These are phyloP conservation scores for Saxispiralis lemnorum DNA, from an alignment of 495 filamentous ascomycete genomes.

Conservation along the genomic window DNA sequence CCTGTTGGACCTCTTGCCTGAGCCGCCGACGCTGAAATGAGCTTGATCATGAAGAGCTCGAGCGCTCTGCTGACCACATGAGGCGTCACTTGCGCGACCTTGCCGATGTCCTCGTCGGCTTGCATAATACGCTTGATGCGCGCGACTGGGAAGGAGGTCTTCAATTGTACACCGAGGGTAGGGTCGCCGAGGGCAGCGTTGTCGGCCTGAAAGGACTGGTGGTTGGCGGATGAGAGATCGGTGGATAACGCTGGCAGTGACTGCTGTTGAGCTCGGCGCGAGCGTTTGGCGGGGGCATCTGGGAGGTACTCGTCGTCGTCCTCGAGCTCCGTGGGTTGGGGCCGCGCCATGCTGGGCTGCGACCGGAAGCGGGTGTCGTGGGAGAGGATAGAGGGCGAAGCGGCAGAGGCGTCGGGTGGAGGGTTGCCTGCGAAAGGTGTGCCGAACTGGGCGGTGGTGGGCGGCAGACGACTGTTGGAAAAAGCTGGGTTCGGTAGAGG, in stretches of 20 bases:
- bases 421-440: neutral
- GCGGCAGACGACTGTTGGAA: neutral
- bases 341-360: neutral
- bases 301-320: conserved; percentile 3
- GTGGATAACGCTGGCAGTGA: too few species aligned
- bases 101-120: conserved; percentile 95
- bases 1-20: conserved; percentile 5
- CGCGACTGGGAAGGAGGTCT: conserved; percentile 92
- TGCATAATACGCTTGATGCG: conserved; percentile 99
- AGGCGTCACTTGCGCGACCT: conserved; percentile 91
- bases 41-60: conserved; percentile 89
- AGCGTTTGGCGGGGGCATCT: conserved; percentile 3
- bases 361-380: neutral
- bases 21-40: conserved; percentile 35
- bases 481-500: neutral
- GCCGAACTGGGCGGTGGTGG: neutral
- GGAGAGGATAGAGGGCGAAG: neutral
- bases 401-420: neutral
- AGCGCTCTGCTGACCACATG: conserved; percentile 92
- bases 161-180: conserved; percentile 46
- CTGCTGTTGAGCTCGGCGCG: conserved; percentile 1
- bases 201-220: neutral
- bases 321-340: neutral
- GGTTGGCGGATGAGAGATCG: too few species aligned
- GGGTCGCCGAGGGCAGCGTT: conserved; percentile 5